Evolutionary conservation across 169 alveolate genomes (phyloP).

Genomic region (Eimeria acervulina): DNA sequence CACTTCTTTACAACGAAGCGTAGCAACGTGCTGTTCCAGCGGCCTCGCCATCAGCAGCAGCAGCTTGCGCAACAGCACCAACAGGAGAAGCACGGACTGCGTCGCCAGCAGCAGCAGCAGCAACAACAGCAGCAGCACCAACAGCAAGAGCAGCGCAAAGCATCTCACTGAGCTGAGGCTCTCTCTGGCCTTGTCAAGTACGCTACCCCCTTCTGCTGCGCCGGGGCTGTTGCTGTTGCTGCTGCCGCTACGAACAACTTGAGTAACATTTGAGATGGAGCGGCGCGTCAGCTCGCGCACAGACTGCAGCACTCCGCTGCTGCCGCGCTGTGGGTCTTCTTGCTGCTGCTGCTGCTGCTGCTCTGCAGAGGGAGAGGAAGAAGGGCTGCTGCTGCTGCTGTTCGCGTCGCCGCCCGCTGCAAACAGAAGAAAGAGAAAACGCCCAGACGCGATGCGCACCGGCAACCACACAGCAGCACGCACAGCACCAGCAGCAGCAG

Average conservation of each 20-base stretch:
- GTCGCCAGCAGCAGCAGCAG: neutral
- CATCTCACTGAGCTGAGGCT: conserved; percentile 41
- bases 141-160: neutral
- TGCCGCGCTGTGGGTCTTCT: conserved; percentile 30
- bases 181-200: conserved; percentile 51
- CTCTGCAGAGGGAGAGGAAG: neutral
- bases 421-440: neutral
- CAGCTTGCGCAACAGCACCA: neutral
- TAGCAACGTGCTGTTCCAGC: neutral
- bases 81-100: neutral
- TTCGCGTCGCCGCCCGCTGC: neutral
- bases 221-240: conserved; percentile 7
- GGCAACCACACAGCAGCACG: neutral
- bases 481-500: conserved; percentile 44
- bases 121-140: neutral
- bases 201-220: conserved; percentile 25
- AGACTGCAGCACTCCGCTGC: conserved; percentile 74
- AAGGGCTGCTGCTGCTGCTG: conserved; percentile 27
- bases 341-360: conserved; percentile 54
- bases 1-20: neutral
- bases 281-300: conserved; percentile 61
- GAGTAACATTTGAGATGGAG: conserved; percentile 44
- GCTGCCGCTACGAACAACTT: conserved; percentile 65
- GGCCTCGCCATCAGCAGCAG: neutral
- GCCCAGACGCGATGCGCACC: neutral